Evolutionary conservation across 2,329 filamentous ascomycete species (phyloP).

Genomic region (Alternaria gansuensis): DNA sequence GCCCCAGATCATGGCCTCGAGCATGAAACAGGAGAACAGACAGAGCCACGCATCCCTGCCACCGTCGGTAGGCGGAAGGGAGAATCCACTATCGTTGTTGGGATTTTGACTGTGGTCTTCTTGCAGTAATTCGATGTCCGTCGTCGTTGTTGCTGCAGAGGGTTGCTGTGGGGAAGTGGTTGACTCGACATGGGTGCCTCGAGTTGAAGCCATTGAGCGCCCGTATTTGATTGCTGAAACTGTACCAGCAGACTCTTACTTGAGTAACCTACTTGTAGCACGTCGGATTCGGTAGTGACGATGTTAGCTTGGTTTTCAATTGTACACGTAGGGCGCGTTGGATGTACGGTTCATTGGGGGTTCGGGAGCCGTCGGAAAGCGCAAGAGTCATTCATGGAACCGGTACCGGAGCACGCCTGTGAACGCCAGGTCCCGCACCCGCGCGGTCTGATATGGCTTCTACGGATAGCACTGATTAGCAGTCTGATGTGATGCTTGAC

Average conservation of each 20-base stretch:
- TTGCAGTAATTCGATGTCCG: constrained; percentile 30
- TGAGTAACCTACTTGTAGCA: neutral
- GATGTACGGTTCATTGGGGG: constrained; percentile 16
- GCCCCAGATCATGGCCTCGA: constrained; percentile 61
- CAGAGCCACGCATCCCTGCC: constrained; percentile 46
- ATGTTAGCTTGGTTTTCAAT: constrained; percentile 17
- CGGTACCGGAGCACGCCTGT: neutral
- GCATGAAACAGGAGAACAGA: constrained; percentile 56
- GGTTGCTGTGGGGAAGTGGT: constrained; percentile 23
- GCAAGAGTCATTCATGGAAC: neutral
- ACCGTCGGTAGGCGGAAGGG: constrained; percentile 41
- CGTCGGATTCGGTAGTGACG: constrained; percentile 4
- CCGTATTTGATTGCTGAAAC: neutral
- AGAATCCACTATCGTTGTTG: constrained; percentile 37
- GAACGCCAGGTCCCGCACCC: neutral
- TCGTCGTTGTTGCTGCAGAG: constrained; percentile 17
- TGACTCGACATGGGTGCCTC: constrained; percentile 27
- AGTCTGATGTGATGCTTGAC: neutral
- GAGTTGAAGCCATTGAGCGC: constrained; percentile 29
- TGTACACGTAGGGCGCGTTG: constrained; percentile 31
- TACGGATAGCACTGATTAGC: neutral
- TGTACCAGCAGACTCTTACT: constrained; percentile 1
- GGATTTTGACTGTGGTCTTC: constrained; percentile 13
- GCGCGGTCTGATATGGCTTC: no score
- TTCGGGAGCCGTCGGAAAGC: constrained; percentile 12